These are phyloP conservation scores for Fraxinus cuspidata DNA, from an alignment of 257 asterid species.

Conservation along the genomic window DNA sequence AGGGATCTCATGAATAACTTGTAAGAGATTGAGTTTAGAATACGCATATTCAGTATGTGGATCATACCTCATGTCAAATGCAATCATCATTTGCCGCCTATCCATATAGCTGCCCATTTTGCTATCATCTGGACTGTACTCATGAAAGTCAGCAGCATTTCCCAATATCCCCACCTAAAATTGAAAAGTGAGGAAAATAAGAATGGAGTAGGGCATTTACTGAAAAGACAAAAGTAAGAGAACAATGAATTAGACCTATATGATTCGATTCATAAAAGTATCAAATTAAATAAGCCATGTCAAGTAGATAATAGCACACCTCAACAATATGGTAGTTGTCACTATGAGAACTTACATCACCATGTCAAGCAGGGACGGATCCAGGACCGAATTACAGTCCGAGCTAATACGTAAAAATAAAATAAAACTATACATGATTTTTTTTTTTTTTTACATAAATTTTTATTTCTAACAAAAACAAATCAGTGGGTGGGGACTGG, in stretches of 20 bases:
- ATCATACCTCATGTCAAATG: slow-evolving; percentile 91
- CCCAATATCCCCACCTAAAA: slow-evolving; percentile 89
- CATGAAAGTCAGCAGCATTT: slow-evolving; percentile 82
- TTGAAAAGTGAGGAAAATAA: slow-evolving; percentile 25
- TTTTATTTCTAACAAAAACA: too few relatives aligned
- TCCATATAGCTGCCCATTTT: slow-evolving; percentile 45
- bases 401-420: too few relatives aligned
- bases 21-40: slow-evolving; percentile 24
- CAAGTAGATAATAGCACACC: slow-evolving; percentile 11
- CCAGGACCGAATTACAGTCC: too few relatives aligned
- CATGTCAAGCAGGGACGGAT: too few relatives aligned
- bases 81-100: slow-evolving; percentile 90
- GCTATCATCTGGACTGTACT: slow-evolving; percentile 48
- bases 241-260: not conserved
- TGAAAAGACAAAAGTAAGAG: not conserved
- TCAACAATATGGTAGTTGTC: slow-evolving; percentile 2
- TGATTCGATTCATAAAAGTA: slow-evolving; percentile 2
- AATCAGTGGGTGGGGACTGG: too few relatives aligned
- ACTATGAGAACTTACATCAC: not conserved
- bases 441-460: too few relatives aligned
- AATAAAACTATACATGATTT: too few relatives aligned
- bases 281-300: slow-evolving; percentile 17
- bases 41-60: slow-evolving; percentile 11
- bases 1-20: slow-evolving; percentile 13
- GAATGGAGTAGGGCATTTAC: slow-evolving; percentile 14